These are phyloP conservation scores for Porodaedalea pini DNA, from an alignment of 1,284 basidiomycete genomes.

Conservation along the genomic window DNA sequence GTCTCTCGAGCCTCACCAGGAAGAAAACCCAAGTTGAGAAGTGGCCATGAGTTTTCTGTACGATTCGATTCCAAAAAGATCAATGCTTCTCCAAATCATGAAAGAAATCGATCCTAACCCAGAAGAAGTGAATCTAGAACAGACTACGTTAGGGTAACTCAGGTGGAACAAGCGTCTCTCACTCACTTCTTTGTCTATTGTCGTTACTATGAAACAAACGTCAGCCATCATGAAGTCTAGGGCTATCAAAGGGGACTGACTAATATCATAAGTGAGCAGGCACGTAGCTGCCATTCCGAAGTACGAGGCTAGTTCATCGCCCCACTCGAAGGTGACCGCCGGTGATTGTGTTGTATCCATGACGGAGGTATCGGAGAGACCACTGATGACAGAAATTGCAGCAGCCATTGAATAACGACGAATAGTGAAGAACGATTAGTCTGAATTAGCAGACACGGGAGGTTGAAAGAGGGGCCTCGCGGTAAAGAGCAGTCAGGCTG, in stretches of 20 bases:
- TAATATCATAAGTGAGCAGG: conserved; percentile 2
- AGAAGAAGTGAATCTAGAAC: conserved; percentile 3
- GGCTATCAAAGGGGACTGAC: background rate
- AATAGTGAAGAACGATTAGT: background rate
- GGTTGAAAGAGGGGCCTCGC: background rate
- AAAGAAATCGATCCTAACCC: background rate
- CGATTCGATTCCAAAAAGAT: background rate
- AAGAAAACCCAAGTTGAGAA: conserved; percentile 5
- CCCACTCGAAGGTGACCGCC: background rate
- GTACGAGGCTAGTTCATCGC: conserved; percentile 4
- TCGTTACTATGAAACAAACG: background rate
- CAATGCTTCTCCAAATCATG: background rate
- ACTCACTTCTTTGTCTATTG: conserved; percentile 2
- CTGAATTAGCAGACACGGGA: background rate
- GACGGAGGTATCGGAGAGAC: background rate
- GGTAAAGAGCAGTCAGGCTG: background rate
- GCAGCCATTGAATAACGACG: background rate
- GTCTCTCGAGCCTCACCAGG: background rate
- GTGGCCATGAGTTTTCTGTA: background rate
- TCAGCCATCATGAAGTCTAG: background rate
- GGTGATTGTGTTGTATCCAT: background rate
- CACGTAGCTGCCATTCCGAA: conserved; percentile 8
- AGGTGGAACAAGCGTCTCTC: background rate
- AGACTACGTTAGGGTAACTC: background rate
- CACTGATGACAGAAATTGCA: background rate